A percentile compares a stretch with the other conserved stretches of the same genome.
phyloP scores from a whole-genome alignment of 208 protist genomes.

The Histomonas meleagridis region DNA sequence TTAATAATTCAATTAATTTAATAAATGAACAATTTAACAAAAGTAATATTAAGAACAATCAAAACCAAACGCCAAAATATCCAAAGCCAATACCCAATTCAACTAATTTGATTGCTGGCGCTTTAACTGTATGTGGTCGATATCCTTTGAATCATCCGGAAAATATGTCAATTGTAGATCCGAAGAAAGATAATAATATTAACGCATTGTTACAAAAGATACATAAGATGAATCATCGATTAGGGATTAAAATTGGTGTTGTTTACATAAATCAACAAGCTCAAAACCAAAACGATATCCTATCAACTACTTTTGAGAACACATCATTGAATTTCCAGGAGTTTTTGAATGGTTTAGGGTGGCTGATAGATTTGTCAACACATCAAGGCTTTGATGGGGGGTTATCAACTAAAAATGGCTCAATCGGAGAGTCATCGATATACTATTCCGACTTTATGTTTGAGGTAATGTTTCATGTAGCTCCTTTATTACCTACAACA shows the following conservation, averaged over 20 bases:
- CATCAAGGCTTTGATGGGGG: not conserved
- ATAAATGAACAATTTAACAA: too few species aligned
- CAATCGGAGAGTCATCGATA: not conserved
- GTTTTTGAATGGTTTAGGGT: slow-evolving; percentile 5
- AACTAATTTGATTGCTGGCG: too few species aligned
- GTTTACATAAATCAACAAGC: not conserved
- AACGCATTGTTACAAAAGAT: too few species aligned
- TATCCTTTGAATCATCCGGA: too few species aligned
- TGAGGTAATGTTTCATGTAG: slow-evolving; percentile 34
- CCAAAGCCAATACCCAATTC: too few species aligned
- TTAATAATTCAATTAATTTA: too few species aligned
- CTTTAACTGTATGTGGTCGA: too few species aligned
- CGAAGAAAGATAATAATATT: too few species aligned
- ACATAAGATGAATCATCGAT: too few species aligned
- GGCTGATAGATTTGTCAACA: not conserved
- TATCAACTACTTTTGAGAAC: not conserved
- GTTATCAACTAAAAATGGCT: not conserved
- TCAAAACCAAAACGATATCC: not conserved
- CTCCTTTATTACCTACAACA: not conserved
- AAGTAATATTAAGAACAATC: too few species aligned
- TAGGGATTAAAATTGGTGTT: not conserved
- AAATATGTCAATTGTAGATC: too few species aligned
- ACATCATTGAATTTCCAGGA: not conserved
- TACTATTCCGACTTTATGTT: not conserved
- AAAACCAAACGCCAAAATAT: too few species aligned